Conservation (phyloP, 31 red algal species). For the Odonthalia washingtoniensis region DNA sequence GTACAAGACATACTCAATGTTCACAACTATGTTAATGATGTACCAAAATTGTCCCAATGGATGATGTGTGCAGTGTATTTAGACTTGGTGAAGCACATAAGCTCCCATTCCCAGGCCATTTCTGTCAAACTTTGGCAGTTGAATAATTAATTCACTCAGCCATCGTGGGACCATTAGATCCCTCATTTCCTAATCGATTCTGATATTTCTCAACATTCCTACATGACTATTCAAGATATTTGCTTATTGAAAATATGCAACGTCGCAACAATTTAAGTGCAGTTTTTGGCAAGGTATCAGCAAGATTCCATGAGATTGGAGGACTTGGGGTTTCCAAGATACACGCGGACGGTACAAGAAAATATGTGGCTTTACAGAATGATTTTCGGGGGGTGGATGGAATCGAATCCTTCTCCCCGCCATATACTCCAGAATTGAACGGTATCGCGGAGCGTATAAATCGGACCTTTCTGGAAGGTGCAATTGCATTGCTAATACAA, state of each 20-base stretch:
- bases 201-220: constrained; percentile 5
- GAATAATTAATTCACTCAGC: not conserved
- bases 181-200: constrained; percentile 18
- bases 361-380: constrained; percentile 19
- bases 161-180: not conserved
- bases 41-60: not conserved
- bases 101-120: constrained; percentile 10
- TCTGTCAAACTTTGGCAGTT: not conserved
- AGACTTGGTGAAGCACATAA: constrained; percentile 30
- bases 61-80: constrained; percentile 4
- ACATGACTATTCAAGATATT: constrained; percentile 31
- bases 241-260: not conserved
- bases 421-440: constrained; percentile 6
- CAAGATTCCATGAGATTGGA: not conserved
- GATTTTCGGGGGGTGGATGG: not conserved
- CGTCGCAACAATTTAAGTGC: not conserved
- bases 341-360: not conserved
- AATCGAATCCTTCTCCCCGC: not conserved
- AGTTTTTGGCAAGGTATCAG: not conserved
- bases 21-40: constrained; percentile 12
- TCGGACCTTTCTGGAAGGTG: not conserved
- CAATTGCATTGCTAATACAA: constrained; percentile 4
- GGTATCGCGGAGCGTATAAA: constrained; percentile 11
- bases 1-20: not conserved
- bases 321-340: not conserved